Evolutionary conservation across 805 yeast species (phyloP), one percentile per base, ranked within the genome.

Genomic region (Barnettozyma sp.): DNA sequence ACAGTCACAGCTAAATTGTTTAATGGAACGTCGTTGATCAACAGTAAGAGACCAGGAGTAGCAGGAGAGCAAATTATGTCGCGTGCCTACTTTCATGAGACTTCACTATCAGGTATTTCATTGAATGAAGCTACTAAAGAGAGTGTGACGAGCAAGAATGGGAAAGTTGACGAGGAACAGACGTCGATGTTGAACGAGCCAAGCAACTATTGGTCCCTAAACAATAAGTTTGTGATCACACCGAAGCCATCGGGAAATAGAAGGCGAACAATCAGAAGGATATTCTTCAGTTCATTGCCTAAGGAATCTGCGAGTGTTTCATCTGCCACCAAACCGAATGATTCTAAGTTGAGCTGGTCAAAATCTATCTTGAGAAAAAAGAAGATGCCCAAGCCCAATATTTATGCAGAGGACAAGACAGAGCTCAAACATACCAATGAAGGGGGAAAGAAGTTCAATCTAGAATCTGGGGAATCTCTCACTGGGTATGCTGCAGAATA

Each of bases 381-480:
- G 6, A 19, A 35, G 4, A 8, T 22, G 4, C 2, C 26, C 2
- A 17, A 12, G 11, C 16, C 20, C 7, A 19, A 7, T 6, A 7
- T 15, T 11, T 3, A 11, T 4, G 18, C 18, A 11, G 23, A 27
- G 21, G 34, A 30, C 9, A 17, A n/a, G n/a, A n/a, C n/a, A n/a
- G n/a, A n/a, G n/a, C n/a, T n/a, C n/a, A n/a, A n/a, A n/a, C n/a
- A n/a, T n/a, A n/a, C n/a, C n/a, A n/a, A n/a, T n/a, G n/a, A n/a
- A n/a, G n/a, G n/a, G n/a, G n/a, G n/a, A n/a, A n/a, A n/a, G n/a
- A 35, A 32, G 7, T 41, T 48, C 10, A 45, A 43, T 22, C 22
- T 46, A 29, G 49, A 50, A 7, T 52, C 56, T 15, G 56, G 56
- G 9, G 44, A 39, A 13, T 50, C 56, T 4, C 33, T 52, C 5